Evolutionary conservation across 164 flowering plant species (phyloP).

Genomic region (Tetrastigma voinierianum): DNA sequence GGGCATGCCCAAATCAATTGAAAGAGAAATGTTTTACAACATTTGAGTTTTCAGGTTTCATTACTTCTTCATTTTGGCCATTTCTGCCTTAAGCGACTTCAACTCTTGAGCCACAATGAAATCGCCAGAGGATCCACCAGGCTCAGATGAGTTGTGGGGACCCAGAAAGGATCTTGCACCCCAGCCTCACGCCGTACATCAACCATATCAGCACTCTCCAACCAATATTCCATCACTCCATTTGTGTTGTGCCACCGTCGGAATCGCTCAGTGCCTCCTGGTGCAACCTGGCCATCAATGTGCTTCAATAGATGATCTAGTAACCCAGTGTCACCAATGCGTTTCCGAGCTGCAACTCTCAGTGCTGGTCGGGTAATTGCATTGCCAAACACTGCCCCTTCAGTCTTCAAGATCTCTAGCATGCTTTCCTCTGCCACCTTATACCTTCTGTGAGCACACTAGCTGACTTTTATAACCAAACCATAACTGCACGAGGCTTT

Average conservation of each 20-base stretch:
- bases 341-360: conserved; percentile 36
- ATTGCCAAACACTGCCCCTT: conserved; percentile 34
- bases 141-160: conserved; percentile 29
- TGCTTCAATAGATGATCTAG: conserved; percentile 52
- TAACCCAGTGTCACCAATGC: conserved; percentile 48
- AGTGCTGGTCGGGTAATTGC: conserved; percentile 35
- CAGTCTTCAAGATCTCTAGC: conserved; percentile 35
- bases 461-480: background rate
- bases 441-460: conserved; percentile 24
- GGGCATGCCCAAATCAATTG: background rate
- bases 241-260: conserved; percentile 36
- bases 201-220: conserved; percentile 44
- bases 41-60: background rate
- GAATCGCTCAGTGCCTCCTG: conserved; percentile 47
- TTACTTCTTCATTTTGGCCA: conserved; percentile 37
- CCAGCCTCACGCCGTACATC: conserved; percentile 32
- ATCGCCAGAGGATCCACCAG: conserved; percentile 19
- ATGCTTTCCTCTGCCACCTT: conserved; percentile 32
- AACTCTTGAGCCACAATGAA: conserved; percentile 21
- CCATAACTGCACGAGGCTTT: background rate
- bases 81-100: conserved; percentile 33
- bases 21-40: too few species aligned
- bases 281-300: conserved; percentile 48
- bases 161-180: conserved; percentile 35
- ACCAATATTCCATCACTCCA: conserved; percentile 53